phyloP scores from a whole-genome alignment of 177 flowering plant genomes.

The Vitis hybrid region DNA sequence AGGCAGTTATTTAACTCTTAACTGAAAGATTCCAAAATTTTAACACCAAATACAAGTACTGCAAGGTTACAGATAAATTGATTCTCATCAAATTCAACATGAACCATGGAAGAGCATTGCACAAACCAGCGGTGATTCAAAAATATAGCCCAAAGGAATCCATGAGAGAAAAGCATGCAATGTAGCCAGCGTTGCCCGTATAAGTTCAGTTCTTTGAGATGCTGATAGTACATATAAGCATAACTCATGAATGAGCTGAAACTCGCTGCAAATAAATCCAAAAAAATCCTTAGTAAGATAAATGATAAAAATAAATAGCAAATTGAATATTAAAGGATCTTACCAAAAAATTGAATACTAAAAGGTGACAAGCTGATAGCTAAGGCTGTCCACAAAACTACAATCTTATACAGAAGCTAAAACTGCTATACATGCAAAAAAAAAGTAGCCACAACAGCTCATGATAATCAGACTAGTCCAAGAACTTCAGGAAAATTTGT shows the following conservation, averaged over 20 bases:
- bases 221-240: constrained; percentile 97
- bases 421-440: too few relatives aligned
- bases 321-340: not conserved
- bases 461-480: too few relatives aligned
- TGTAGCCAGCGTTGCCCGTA: constrained; percentile 91
- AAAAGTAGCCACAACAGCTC: too few relatives aligned
- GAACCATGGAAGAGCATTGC: constrained; percentile 2
- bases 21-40: not conserved
- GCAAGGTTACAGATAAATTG: not conserved
- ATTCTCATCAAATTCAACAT: not conserved
- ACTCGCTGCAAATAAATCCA: constrained; percentile 68
- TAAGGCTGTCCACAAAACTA: too few relatives aligned
- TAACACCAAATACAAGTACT: not conserved
- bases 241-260: constrained; percentile 97
- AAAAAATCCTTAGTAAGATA: constrained; percentile 6
- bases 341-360: not conserved
- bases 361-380: not conserved
- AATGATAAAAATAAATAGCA: not conserved
- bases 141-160: constrained; percentile 98
- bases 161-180: constrained; percentile 98
- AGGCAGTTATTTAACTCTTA: too few relatives aligned
- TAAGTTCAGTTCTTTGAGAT: constrained; percentile 93
- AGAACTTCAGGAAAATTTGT: too few relatives aligned
- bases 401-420: too few relatives aligned
- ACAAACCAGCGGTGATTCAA: constrained; percentile 95